These are phyloP conservation scores for Astrocystis sublimbata DNA, from an alignment of 495 filamentous ascomycete species.

Conservation along the genomic window DNA sequence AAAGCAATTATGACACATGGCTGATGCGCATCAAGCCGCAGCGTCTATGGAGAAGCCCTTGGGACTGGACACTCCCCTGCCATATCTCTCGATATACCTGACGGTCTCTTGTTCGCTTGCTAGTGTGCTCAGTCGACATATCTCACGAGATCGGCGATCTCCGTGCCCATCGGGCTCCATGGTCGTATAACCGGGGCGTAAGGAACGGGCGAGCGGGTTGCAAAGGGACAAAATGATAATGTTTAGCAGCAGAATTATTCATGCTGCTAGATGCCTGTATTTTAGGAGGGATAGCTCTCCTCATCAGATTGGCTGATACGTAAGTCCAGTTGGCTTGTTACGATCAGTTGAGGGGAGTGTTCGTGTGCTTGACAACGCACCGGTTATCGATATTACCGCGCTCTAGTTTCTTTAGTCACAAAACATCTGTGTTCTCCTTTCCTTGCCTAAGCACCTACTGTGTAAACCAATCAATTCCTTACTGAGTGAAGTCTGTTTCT, in stretches of 20 bases:
- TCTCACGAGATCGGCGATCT: constrained; percentile 31
- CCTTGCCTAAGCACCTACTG: no score
- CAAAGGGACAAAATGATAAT: constrained; percentile 33
- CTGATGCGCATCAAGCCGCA: constrained; percentile 28
- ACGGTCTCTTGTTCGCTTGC: constrained; percentile 15
- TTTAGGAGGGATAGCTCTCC: constrained; percentile 35
- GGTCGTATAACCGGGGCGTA: constrained; percentile 37
- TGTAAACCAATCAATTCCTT: no score
- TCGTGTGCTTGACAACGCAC: constrained; percentile 26
- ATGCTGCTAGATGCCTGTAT: constrained; percentile 40
- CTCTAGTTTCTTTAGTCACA: constrained; percentile 38
- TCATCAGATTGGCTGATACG: constrained; percentile 25
- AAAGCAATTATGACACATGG: constrained; percentile 26
- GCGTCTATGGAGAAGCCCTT: constrained; percentile 22
- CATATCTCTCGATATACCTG: constrained; percentile 21
- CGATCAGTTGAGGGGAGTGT: constrained; percentile 24
- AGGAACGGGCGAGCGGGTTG: constrained; percentile 29
- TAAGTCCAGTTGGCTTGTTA: constrained; percentile 29
- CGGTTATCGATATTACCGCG: constrained; percentile 28
- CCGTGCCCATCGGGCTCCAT: constrained; percentile 30
- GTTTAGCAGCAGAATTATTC: constrained; percentile 26
- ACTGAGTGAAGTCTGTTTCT: no score
- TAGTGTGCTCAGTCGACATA: constrained; percentile 18
- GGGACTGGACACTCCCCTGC: constrained; percentile 21
- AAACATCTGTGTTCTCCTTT: constrained; percentile 33